Base-by-base conservation (phyloP, 2,329 filamentous ascomycete species). In the Conoideocrella luteorostrata region DNA sequence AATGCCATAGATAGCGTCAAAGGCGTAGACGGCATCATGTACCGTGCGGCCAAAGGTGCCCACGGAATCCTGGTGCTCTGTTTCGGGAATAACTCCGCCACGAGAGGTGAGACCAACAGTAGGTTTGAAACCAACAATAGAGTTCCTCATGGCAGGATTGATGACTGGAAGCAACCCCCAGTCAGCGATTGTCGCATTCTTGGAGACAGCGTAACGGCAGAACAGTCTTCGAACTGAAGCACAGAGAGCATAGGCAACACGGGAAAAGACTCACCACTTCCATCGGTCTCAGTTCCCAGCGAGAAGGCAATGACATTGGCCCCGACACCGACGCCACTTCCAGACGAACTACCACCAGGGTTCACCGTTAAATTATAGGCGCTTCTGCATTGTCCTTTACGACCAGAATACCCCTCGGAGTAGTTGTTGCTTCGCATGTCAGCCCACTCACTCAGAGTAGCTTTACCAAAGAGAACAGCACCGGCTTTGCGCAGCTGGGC, bases 231-330 rank as follows among this genome's bases (percentile, higher is more conserved):
- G n/a, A n/a, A n/a, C n/a, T n/a, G n/a, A n/a, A n/a, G n/a, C n/a
- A n/a, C n/a, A n/a, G n/a, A n/a, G n/a, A n/a, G n/a, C n/a, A n/a
- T n/a, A n/a, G n/a, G n/a, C n/a, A n/a, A n/a, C n/a, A n/a, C n/a
- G n/a, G n/a, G 20, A 18, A 28, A 24, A 6, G 12, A 62, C 63
- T 58, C 51, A 71, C 69, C 71, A 62, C 75, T 80, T 4, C 77
- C 84, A 56, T 88, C 84, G 0, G 84, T 88, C 64, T 89, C 86
- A 0, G 84, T 88, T 1, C 85, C 86, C 0, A 89, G 59, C 0
- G 81, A 70, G 56, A 87, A 83, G 0, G 78, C 66, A 20, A 80
- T 68, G 3, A 77, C 62, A 51, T 86, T 86, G 4, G 76, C 75
- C 4, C 74, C 74, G 0, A 88, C 82, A 5, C 76, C 81, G 6